These are phyloP conservation scores for Tolypocladium ovalisporum DNA, from an alignment of 2,329 filamentous ascomycete genomes.

Conservation along the genomic window DNA sequence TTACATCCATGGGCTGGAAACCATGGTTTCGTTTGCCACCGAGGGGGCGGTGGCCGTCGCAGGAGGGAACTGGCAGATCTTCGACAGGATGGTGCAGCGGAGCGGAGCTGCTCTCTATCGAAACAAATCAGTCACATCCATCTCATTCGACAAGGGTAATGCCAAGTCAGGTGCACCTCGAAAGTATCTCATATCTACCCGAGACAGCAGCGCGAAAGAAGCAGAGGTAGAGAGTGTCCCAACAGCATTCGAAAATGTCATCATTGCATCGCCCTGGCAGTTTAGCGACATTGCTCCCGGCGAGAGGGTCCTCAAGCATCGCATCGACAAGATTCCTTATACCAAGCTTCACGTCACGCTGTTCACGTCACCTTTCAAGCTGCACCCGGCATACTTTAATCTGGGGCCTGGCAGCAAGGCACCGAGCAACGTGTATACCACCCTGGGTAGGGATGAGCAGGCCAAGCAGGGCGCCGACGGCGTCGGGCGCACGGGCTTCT, in stretches of 20 bases:
- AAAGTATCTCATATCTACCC: constrained; percentile 36
- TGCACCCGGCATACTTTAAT: constrained; percentile 65
- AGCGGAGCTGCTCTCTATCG: constrained; percentile 51
- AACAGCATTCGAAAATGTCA: constrained; percentile 62
- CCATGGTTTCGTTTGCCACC: constrained; percentile 85
- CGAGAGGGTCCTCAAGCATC: constrained; percentile 54
- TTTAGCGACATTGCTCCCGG: constrained; percentile 59
- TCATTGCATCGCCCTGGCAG: constrained; percentile 78
- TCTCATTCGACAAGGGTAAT: constrained; percentile 39
- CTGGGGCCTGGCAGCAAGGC: constrained; percentile 44
- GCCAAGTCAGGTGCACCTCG: constrained; percentile 24
- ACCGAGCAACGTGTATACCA: constrained; percentile 74
- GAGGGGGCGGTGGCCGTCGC: constrained; percentile 69
- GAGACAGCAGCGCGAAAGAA: constrained; percentile 10
- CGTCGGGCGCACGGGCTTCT: constrained; percentile 69
- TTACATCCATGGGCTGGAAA: constrained; percentile 79
- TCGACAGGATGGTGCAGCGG: constrained; percentile 63
- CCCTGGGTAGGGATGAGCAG: constrained; percentile 52
- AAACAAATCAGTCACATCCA: constrained; percentile 56
- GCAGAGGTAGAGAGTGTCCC: constrained; percentile 27
- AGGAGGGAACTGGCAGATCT: constrained; percentile 93
- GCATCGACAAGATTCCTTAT: constrained; percentile 74
- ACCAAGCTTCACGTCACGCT: constrained; percentile 81
- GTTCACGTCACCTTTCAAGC: constrained; percentile 64
- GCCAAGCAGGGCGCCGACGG: constrained; percentile 39